Evolutionary conservation across 2,329 filamentous ascomycete genomes (phyloP).

Genomic region (Scedosporium aurantiacum): DNA sequence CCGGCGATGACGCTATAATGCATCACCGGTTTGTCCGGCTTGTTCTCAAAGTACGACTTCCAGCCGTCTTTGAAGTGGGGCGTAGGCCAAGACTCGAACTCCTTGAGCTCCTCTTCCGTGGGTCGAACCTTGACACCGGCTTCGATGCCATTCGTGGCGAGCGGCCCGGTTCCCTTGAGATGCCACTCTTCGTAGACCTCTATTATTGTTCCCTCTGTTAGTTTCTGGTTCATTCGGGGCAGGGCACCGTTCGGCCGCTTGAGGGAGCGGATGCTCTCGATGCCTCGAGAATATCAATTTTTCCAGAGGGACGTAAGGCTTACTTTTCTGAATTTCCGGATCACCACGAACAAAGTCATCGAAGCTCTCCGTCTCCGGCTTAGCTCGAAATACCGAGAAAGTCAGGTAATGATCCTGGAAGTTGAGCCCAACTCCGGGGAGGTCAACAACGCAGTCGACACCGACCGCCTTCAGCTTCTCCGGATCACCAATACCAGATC

Average conservation of each 20-base stretch:
- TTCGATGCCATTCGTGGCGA: conserved; percentile 70
- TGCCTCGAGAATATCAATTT: too few relatives aligned
- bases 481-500: conserved; percentile 61
- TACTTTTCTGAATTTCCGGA: conserved; percentile 57
- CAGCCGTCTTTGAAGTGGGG: conserved; percentile 64
- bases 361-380: conserved; percentile 66
- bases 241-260: too few relatives aligned
- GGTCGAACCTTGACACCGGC: conserved; percentile 70
- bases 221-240: too few relatives aligned
- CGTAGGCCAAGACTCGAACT: conserved; percentile 64
- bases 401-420: conserved; percentile 70
- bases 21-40: conserved; percentile 80
- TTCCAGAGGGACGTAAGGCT: conserved; percentile 9
- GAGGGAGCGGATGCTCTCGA: too few relatives aligned
- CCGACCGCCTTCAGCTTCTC: conserved; percentile 59
- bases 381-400: conserved; percentile 60
- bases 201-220: conserved; percentile 11
- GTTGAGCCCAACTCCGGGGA: conserved; percentile 64
- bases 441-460: conserved; percentile 57
- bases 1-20: conserved; percentile 70
- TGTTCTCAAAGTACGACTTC: conserved; percentile 75
- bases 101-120: conserved; percentile 52
- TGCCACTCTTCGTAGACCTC: conserved; percentile 69
- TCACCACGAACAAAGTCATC: conserved; percentile 71
- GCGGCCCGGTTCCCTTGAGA: conserved; percentile 64